Conservation (phyloP, 805 yeast species). For the Pichia cephalocereana region DNA sequence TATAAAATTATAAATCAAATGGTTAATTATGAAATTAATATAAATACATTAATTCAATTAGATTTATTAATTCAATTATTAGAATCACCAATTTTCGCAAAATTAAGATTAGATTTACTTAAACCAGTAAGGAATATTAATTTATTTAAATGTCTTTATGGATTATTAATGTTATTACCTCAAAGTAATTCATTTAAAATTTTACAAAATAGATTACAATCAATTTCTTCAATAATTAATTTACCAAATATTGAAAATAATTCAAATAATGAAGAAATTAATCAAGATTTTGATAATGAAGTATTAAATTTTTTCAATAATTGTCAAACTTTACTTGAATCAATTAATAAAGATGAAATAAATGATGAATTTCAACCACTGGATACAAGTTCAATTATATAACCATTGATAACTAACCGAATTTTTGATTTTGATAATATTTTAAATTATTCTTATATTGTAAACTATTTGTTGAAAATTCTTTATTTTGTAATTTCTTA, state of each 20-base stretch:
- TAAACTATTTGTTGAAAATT: conserved; percentile 36
- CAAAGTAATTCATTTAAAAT: conserved; percentile 87
- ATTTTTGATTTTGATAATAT: conserved; percentile 43
- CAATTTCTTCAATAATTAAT: conserved; percentile 36
- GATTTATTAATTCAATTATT: conserved; percentile 84
- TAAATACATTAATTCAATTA: conserved; percentile 72
- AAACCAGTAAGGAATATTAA: conserved; percentile 79
- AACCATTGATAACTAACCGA: conserved; percentile 9
- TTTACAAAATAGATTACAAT: conserved; percentile 63
- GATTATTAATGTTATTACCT: conserved; percentile 86
- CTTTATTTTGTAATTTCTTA: conserved; percentile 19
- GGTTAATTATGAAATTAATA: conserved; percentile 73
- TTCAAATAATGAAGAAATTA: conserved; percentile 7
- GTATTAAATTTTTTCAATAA: conserved; percentile 39
- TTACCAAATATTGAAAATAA: conserved; percentile 18
- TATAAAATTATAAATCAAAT: conserved; percentile 72
- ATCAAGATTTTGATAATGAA: conserved; percentile 1
- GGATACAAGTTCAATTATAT: conserved; percentile 9
- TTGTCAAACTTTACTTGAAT: conserved; percentile 27
- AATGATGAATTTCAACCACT: conserved; percentile 6
- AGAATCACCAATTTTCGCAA: conserved; percentile 88
- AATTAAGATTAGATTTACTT: conserved; percentile 75
- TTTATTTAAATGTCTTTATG: conserved; percentile 80
- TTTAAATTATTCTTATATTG: conserved; percentile 66
- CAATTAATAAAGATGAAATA: conserved; percentile 1